A percentile compares a stretch with the other conserved stretches of the same genome.
Conservation (phyloP, 495 filamentous ascomycete species). For the Penicillium fimorum region DNA sequence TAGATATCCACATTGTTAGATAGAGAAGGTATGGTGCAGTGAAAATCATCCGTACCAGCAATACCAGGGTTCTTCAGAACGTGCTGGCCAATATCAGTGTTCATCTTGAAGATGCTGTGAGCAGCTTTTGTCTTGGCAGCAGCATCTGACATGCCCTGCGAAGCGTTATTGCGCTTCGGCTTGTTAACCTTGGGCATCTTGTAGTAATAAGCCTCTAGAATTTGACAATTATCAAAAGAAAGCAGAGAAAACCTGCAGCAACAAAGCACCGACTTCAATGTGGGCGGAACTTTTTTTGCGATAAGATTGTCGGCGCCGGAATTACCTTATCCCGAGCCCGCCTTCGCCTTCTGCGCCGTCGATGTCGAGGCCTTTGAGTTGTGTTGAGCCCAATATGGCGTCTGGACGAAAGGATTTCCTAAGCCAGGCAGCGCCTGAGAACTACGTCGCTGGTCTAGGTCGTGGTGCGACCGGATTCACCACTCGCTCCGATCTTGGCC, state of each 20-base stretch:
- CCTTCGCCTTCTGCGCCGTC: constrained; percentile 7
- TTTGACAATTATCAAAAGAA: neutral
- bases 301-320: constrained; percentile 45
- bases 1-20: neutral
- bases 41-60: constrained; percentile 52
- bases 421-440: constrained; percentile 87
- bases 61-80: constrained; percentile 95
- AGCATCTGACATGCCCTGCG: constrained; percentile 47
- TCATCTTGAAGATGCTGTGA: constrained; percentile 87
- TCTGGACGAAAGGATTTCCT: constrained; percentile 86
- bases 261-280: constrained; percentile 4
- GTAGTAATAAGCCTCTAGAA: neutral
- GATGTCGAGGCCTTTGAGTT: constrained; percentile 8
- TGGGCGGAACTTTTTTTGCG: constrained; percentile 33
- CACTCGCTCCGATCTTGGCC: constrained; percentile 93
- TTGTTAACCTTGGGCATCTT: constrained; percentile 42
- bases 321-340: constrained; percentile 24
- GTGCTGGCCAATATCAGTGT: constrained; percentile 84
- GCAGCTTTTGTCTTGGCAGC: constrained; percentile 52
- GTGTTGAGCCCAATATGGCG: constrained; percentile 53
- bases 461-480: constrained; percentile 98
- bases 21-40: neutral
- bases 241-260: neutral
- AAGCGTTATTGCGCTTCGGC: constrained; percentile 58
- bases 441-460: constrained; percentile 97